Evolutionary conservation across 2,329 filamentous ascomycete species (phyloP), one percentile per base, ranked within the genome.

Genomic region (Neonectria coccinea): DNA sequence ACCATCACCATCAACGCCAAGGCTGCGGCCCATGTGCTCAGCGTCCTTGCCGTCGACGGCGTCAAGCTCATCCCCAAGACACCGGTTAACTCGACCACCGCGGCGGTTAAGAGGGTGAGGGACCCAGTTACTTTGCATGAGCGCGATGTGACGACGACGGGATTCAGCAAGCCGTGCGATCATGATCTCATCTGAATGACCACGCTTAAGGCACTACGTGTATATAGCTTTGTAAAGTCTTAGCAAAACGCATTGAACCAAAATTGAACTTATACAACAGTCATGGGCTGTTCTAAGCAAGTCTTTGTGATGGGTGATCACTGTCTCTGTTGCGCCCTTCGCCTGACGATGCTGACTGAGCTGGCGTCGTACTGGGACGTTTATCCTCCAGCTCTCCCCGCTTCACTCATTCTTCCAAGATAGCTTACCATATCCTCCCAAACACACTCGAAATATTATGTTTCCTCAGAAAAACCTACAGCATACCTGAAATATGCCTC

Each of bases 11-110:
- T 45, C 16, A 74, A 74, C 8, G 72, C 72, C 2, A 66, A 70
- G 65, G 80, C 79, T 3, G 86, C 88, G 50, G 87, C 86, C 0
- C 80, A 84, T 68, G 80, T 83, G 77, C 5, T 74, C 1, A 72
- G 72, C 27, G 66, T 73, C 16, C 69, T 74, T 4, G 68, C 72
- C 0, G 63, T 64, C 1, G 68, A 74, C 2, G 72, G 72, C 6
- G 68, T 66, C 3, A 52, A 74, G 8, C 54, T 74, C 3, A 68
- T 74, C 16, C 70, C 72, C 1, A 74, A 74, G 64, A 70, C 63
- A 1, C 65, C 70, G 0, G 27, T 55, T 0, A 74, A 74, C n/a
- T 45, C 61, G 1, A 74, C 72, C 0, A 63, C 67, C 1, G 67
- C 61, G 0, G 66, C 59, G 5, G 64, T 73, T 2, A 72, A 66